These are phyloP conservation scores for Penicillium canescens DNA, from an alignment of 495 filamentous ascomycete genomes.

Conservation along the genomic window DNA sequence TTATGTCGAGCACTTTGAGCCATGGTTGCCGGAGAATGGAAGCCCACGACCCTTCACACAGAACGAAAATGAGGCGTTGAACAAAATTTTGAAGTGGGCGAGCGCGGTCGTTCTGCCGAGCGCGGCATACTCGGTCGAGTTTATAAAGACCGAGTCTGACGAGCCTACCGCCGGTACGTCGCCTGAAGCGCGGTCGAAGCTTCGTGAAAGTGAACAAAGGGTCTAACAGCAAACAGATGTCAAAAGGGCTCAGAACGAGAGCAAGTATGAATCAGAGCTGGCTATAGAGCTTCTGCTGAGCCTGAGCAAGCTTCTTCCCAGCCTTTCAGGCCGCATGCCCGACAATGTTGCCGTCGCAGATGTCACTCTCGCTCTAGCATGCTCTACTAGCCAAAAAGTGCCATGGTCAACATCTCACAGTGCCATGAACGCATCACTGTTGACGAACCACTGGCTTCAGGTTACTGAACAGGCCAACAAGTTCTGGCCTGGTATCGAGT, in stretches of 20 bases:
- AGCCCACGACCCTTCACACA: constrained; percentile 14
- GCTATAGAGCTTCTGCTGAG: constrained; percentile 31
- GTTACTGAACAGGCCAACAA: constrained; percentile 12
- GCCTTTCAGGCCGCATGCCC: constrained; percentile 17
- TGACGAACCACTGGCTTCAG: constrained; percentile 42
- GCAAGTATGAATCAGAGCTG: constrained; percentile 23
- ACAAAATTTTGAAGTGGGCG: constrained; percentile 39
- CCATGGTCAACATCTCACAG: constrained; percentile 53
- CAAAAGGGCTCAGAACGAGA: constrained; percentile 18
- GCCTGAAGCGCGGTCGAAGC: too few species aligned
- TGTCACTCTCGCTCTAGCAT: constrained; percentile 37
- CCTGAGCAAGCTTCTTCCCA: constrained; percentile 10
- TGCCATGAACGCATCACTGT: constrained; percentile 22
- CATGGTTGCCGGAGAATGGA: constrained; percentile 12
- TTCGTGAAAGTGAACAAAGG: too few species aligned
- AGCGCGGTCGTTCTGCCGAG: constrained; percentile 31
- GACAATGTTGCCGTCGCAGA: constrained; percentile 16
- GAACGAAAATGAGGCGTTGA: constrained; percentile 27
- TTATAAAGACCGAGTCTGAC: constrained; percentile 25
- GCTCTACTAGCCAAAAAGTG: constrained; percentile 51
- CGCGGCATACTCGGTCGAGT: constrained; percentile 20
- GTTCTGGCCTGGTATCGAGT: constrained; percentile 53
- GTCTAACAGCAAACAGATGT: constrained; percentile 12
- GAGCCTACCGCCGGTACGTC: constrained; percentile 7
- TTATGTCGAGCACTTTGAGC: constrained; percentile 22